Evolutionary conservation across 2,329 filamentous ascomycete genomes (phyloP).

Genomic region (Exserohilum turcica): DNA sequence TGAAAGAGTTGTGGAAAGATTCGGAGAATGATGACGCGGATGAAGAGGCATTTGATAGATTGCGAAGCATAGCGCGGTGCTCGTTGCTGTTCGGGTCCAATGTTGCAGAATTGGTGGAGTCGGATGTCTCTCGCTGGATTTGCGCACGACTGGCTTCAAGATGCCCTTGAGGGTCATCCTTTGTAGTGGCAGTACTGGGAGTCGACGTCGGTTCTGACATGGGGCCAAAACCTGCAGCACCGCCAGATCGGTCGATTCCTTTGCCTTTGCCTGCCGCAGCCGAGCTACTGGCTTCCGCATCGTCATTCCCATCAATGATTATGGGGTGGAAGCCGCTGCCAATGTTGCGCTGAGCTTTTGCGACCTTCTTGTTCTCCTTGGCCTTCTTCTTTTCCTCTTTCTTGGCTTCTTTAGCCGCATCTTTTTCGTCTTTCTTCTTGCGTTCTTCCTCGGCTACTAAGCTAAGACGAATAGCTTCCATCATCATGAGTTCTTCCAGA

Average conservation of each 20-base stretch:
- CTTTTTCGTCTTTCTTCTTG: conserved; percentile 83
- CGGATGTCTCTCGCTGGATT: conserved; percentile 44
- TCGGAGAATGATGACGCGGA: conserved; percentile 77
- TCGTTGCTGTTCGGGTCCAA: conserved; percentile 43
- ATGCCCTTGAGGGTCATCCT: conserved; percentile 52
- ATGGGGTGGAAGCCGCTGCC: conserved; percentile 54
- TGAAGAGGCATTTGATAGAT: conserved; percentile 87
- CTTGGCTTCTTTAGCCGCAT: conserved; percentile 80
- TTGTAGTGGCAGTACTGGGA: conserved; percentile 42
- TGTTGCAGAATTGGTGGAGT: conserved; percentile 51
- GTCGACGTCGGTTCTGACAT: conserved; percentile 51
- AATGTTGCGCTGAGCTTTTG: conserved; percentile 68
- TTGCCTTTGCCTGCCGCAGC: conserved; percentile 54
- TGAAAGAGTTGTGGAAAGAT: conserved; percentile 55
- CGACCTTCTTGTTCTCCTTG: conserved; percentile 67
- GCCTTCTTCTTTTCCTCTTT: conserved; percentile 79
- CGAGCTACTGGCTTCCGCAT: conserved; percentile 33
- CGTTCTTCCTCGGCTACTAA: conserved; percentile 92
- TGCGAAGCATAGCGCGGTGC: conserved; percentile 72
- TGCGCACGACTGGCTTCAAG: conserved; percentile 53
- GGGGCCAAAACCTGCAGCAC: conserved; percentile 48
- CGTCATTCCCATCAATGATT: conserved; percentile 58
- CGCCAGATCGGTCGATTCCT: conserved; percentile 51
- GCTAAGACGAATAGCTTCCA: conserved; percentile 90
- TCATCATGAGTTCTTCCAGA: conserved; percentile 97